These are phyloP conservation scores for Gossypium gossypioides DNA, from an alignment of 441 rosid species.

Conservation along the genomic window DNA sequence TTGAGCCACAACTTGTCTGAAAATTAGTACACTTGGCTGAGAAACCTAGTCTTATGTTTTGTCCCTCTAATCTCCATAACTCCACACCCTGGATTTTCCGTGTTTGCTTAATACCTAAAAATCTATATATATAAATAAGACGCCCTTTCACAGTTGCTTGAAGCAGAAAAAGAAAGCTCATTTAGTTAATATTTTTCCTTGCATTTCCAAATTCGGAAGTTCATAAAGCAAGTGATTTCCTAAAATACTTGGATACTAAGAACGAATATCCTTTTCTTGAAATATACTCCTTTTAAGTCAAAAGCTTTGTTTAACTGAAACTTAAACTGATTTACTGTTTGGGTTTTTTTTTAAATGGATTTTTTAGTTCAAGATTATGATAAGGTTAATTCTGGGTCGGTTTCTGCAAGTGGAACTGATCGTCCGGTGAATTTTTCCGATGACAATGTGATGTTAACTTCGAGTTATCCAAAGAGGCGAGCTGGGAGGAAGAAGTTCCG, in stretches of 20 bases:
- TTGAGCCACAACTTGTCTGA: neutral
- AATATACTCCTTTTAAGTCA: too few species aligned
- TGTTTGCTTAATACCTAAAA: neutral
- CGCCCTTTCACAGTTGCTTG: too few species aligned
- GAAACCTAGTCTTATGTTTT: neutral
- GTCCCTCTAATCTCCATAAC: neutral
- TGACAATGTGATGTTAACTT: conserved; percentile 48
- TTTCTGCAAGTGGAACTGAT: conserved; percentile 7
- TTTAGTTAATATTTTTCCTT: neutral
- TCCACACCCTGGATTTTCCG: neutral
- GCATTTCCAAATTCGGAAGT: neutral
- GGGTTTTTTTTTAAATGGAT: conserved; percentile 10
- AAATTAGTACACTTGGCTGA: conserved; percentile 1
- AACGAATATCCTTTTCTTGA: neutral
- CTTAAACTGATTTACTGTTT: neutral
- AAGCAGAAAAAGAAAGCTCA: neutral
- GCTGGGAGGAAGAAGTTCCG: conserved; percentile 76
- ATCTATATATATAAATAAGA: neutral
- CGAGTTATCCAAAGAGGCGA: conserved; percentile 63
- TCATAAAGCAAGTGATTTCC: neutral
- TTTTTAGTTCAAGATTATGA: conserved; percentile 12
- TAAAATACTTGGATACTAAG: neutral
- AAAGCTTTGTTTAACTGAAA: neutral
- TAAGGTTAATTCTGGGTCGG: neutral
- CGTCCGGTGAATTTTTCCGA: conserved; percentile 26